These are phyloP conservation scores for Fibroporia radiculosa DNA, from an alignment of 768 basidiomycete species.

Conservation along the genomic window DNA sequence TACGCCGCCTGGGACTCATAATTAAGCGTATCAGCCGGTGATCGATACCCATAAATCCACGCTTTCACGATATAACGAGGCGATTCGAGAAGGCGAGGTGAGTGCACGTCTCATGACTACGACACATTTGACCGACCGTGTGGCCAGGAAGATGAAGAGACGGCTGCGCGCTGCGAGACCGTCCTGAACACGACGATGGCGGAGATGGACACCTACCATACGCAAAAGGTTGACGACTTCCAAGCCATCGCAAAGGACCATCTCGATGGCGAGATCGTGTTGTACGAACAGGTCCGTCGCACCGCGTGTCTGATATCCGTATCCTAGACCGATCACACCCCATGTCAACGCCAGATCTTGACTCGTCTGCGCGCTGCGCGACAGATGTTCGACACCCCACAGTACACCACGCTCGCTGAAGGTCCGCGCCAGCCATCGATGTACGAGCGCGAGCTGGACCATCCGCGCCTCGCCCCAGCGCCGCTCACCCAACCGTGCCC, in stretches of 20 bases:
- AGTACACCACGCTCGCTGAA: slow-evolving; percentile 39
- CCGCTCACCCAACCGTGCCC: slow-evolving; percentile 70
- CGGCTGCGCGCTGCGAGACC: slow-evolving; percentile 75
- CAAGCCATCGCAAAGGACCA: slow-evolving; percentile 50
- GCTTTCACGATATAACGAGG: slow-evolving; percentile 55
- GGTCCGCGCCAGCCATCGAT: slow-evolving; percentile 59
- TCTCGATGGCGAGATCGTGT: slow-evolving; percentile 70
- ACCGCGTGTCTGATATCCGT: neutral
- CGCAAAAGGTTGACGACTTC: slow-evolving; percentile 69
- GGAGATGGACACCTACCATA: slow-evolving; percentile 76
- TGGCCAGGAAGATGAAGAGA: slow-evolving; percentile 51
- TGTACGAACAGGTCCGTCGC: slow-evolving; percentile 57
- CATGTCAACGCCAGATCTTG: slow-evolving; percentile 39
- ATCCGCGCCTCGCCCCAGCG: slow-evolving; percentile 34
- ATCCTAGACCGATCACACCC: neutral
- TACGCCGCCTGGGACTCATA: neutral
- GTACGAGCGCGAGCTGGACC: slow-evolving; percentile 67
- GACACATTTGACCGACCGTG: neutral
- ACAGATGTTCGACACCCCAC: slow-evolving; percentile 39
- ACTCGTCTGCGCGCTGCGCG: slow-evolving; percentile 52
- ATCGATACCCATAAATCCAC: slow-evolving; percentile 73
- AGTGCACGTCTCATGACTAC: neutral
- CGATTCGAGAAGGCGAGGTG: slow-evolving; percentile 32
- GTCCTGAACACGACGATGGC: slow-evolving; percentile 85
- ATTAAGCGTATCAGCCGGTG: slow-evolving; percentile 38